Base-by-base conservation (phyloP, 371 early-diverging fungal species). In the Lichtheimia ramosa region DNA sequence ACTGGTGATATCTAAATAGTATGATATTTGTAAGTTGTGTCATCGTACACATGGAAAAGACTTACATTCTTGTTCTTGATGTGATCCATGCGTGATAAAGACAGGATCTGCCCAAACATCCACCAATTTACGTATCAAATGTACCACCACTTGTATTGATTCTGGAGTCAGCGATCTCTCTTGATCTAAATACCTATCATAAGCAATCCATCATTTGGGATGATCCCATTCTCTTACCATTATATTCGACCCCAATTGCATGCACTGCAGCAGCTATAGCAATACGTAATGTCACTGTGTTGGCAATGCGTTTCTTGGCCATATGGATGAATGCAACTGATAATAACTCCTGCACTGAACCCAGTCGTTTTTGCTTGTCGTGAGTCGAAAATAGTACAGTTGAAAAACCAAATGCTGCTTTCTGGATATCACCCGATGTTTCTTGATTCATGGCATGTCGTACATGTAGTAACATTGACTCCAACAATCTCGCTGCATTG, bases 71-170 rank as follows among this genome's bases (percentile, higher is more conserved):
- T 63, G 66, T 59, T 74, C 75, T 18, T 56, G 50, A 15, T 43
- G 48, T 14, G 65, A 58, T 8, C 61, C 62, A 58, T 74, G 69
- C 28, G 62, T 54, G 10, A 77, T 64, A 61, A 77, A 77, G 1
- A 72, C 51, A 7, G 75, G 63, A 55, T 77, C 78, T 8, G 68
- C 62, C 78, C 78, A 77, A 12, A 53, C 64, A 6, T 70, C 56
- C 41, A 66, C 58, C 0, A 69, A 51, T 39, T 21, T 15, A 39
- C 39, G 34, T 43, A 34, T 24, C 7, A 55, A 18, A n/a, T 10
- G 39, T 10, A 15, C 50, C 3, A 42, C 16, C 43, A 51, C 18
- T 16, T 18, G 10, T 5, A 40, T 46, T 27, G 50, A 15, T 43
- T 25, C 50, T 34, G 50, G 3, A 54, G 23, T 54, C 15, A 64